Conservation (phyloP, 2,329 filamentous ascomycete genomes). For the Claviceps citrina region DNA sequence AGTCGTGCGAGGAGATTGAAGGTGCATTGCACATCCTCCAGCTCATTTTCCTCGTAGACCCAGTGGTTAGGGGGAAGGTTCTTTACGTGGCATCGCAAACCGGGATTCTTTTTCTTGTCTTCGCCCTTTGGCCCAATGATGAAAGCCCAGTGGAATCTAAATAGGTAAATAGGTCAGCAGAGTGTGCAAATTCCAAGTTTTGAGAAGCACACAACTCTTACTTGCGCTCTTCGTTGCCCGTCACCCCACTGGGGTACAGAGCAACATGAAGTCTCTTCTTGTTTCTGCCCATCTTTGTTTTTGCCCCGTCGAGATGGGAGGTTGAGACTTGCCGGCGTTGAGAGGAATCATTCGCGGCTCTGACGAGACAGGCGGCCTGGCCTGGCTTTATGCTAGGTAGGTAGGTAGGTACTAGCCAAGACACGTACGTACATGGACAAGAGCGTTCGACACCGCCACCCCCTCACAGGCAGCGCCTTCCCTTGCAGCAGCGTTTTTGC, state of each 20-base stretch:
- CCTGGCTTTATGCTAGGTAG: too few species aligned
- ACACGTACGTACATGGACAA: too few species aligned
- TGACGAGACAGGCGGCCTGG: too few species aligned
- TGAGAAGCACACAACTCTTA: too few species aligned
- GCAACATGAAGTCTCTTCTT: constrained; percentile 19
- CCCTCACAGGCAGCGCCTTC: too few species aligned
- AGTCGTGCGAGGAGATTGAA: constrained; percentile 21
- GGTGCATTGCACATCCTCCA: constrained; percentile 12
- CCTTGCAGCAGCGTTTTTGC: too few species aligned
- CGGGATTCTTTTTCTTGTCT: constrained; percentile 7
- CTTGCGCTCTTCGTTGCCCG: constrained; percentile 12
- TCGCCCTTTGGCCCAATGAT: constrained; percentile 18
- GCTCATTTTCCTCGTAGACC: constrained; percentile 13
- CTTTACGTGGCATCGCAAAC: constrained; percentile 20
- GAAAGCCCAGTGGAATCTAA: constrained; percentile 19
- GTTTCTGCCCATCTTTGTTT: constrained; percentile 8
- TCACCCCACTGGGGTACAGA: constrained; percentile 15
- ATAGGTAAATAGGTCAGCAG: background rate
- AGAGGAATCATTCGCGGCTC: too few species aligned
- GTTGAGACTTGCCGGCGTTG: too few species aligned
- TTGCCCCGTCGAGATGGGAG: too few species aligned
- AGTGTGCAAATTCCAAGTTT: too few species aligned
- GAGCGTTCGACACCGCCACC: too few species aligned
- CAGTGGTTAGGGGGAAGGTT: constrained; percentile 11
- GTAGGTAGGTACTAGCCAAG: too few species aligned